A percentile compares a stretch with the other conserved stretches of the same genome.
phyloP scores from a whole-genome alignment of 768 basidiomycete genomes.

The Tephrocybe sp. region DNA sequence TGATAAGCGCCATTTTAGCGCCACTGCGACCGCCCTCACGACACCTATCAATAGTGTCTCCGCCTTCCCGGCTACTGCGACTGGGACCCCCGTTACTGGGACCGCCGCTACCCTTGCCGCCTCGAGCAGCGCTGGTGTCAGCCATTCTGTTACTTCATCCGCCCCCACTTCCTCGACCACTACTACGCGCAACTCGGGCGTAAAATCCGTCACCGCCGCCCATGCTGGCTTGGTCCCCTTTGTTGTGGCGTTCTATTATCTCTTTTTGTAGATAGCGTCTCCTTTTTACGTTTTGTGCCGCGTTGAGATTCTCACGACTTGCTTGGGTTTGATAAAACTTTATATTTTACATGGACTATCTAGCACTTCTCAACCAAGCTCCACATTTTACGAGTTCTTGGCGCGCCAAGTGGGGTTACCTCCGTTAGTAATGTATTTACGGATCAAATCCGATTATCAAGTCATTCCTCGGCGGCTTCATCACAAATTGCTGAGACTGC shows the following conservation, averaged over 20 bases:
- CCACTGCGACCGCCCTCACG: constrained; percentile 14
- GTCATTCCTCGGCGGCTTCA: neutral
- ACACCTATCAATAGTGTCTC: neutral
- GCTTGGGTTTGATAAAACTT: no score
- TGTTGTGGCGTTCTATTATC: constrained; percentile 22
- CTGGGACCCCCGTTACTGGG: neutral
- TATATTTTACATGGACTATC: no score
- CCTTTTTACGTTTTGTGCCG: neutral
- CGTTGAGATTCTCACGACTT: neutral
- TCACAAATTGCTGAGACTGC: neutral
- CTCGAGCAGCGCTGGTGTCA: neutral
- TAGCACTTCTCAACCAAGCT: no score
- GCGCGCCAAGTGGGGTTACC: no score
- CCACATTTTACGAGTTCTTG: no score
- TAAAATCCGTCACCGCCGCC: constrained; percentile 4
- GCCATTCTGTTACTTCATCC: neutral
- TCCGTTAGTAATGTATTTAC: no score
- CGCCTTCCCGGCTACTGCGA: neutral
- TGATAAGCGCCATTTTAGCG: constrained; percentile 4
- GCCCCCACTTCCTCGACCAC: neutral
- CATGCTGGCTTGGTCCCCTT: constrained; percentile 27
- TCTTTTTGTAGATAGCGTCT: constrained; percentile 12
- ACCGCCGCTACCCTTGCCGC: neutral
- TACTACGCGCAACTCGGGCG: constrained; percentile 1
- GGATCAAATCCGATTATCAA: no score